Evolutionary conservation across 163 green algal species (phyloP).

Genomic region (Chlorella variabilis): DNA sequence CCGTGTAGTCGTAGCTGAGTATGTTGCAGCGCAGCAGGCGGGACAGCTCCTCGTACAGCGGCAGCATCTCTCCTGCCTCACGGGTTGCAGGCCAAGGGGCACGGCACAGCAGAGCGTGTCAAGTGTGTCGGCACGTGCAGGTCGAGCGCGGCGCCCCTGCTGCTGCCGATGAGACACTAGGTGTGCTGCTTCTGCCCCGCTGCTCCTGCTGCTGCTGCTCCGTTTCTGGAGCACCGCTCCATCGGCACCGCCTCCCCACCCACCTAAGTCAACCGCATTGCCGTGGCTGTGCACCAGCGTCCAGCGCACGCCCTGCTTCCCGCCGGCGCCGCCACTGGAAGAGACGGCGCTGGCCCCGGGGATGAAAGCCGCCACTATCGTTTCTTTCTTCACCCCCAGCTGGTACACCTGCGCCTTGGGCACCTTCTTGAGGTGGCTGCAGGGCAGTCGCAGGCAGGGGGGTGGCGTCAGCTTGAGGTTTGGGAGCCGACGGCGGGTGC

Average conservation of each 20-base stretch:
- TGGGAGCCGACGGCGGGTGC: too few species aligned
- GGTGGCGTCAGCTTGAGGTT: neutral
- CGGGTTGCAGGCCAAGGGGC: neutral
- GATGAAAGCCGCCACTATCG: constrained; percentile 23
- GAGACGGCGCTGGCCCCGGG: neutral
- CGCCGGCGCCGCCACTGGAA: neutral
- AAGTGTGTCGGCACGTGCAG: too few species aligned
- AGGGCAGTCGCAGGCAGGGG: neutral
- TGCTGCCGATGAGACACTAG: too few species aligned
- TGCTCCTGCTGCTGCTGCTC: too few species aligned
- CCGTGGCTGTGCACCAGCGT: constrained; percentile 87
- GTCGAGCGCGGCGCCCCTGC: too few species aligned
- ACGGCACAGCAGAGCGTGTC: too few species aligned
- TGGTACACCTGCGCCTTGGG: constrained; percentile 3
- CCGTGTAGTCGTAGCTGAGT: constrained; percentile 59
- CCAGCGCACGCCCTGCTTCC: neutral
- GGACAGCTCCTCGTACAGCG: constrained; percentile 55
- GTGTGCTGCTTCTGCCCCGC: too few species aligned
- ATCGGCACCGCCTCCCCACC: too few species aligned
- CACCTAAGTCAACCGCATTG: constrained; percentile 86
- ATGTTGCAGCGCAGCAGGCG: constrained; percentile 61
- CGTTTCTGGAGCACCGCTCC: too few species aligned
- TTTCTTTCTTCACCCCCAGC: constrained; percentile 16
- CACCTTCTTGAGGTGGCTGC: constrained; percentile 22
- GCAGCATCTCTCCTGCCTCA: constrained; percentile 49